Evolutionary conservation across 176 grass and related monocot genomes (phyloP).

Genomic region (Eremochloa ophiuroides): DNA sequence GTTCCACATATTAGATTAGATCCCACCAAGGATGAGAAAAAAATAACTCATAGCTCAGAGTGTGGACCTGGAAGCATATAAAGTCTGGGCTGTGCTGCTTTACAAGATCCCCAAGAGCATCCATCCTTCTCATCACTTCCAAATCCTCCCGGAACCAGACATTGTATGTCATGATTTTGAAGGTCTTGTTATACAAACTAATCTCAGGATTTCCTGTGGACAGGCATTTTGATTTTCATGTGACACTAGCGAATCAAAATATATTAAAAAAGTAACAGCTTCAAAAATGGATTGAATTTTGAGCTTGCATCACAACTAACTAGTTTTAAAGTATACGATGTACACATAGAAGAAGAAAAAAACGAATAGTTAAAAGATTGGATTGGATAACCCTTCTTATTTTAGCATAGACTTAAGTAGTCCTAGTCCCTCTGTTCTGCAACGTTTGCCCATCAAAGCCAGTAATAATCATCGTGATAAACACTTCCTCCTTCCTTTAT

Average conservation of each 20-base stretch:
- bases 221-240: slow-evolving; percentile 17
- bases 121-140: slow-evolving; percentile 64
- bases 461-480: too few relatives aligned
- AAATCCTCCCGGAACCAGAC: slow-evolving; percentile 91
- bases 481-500: neutral
- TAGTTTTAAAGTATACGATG: neutral
- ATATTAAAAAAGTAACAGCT: neutral
- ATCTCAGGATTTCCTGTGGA: slow-evolving; percentile 8
- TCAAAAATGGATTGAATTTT: neutral
- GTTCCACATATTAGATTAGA: slow-evolving; percentile 34
- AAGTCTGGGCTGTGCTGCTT: slow-evolving; percentile 59
- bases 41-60: neutral
- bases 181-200: slow-evolving; percentile 30
- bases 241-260: neutral
- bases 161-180: slow-evolving; percentile 94
- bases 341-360: neutral
- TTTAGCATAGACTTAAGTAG: neutral
- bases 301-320: neutral
- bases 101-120: slow-evolving; percentile 66
- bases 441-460: too few relatives aligned
- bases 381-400: neutral
- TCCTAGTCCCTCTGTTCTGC: too few relatives aligned
- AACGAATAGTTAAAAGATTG: too few relatives aligned
- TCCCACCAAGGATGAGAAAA: neutral
- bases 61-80: slow-evolving; percentile 71